Percentiles rank a stretch among this genome's conserved stretches.
Evolutionary conservation across 306 rosid genomes (phyloP).

Genomic region (Lathyrus aphaca): DNA sequence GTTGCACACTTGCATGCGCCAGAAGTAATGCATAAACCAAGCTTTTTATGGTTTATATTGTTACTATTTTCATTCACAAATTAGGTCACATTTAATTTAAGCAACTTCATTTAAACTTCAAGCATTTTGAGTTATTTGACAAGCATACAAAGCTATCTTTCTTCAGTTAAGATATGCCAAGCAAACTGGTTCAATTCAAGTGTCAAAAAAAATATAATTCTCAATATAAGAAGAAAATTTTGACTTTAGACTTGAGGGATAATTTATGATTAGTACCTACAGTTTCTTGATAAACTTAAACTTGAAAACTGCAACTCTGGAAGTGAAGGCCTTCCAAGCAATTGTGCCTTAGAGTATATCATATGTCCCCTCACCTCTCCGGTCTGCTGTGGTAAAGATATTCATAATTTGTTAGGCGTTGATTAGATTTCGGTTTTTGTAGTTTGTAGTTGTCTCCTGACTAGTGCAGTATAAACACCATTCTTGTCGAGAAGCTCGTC

Average conservation of each 20-base stretch:
- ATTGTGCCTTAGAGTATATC: slow-evolving; percentile 24
- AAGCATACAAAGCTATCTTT: slow-evolving; percentile 3
- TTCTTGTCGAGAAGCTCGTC: slow-evolving; percentile 62
- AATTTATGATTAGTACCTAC: too few relatives aligned
- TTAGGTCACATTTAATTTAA: background rate
- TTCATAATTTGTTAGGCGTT: slow-evolving; percentile 2
- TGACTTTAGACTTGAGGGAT: background rate
- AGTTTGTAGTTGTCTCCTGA: slow-evolving; percentile 59
- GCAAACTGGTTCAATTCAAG: slow-evolving; percentile 19
- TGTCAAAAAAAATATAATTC: background rate
- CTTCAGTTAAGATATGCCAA: background rate
- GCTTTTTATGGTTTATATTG: background rate
- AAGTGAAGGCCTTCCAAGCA: too few relatives aligned
- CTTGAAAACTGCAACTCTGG: too few relatives aligned
- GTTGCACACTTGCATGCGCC: background rate
- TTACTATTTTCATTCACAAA: background rate
- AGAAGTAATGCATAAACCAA: background rate
- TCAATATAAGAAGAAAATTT: slow-evolving; percentile 21
- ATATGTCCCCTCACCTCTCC: background rate
- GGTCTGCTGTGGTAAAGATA: slow-evolving; percentile 6
- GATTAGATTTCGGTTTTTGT: slow-evolving; percentile 46
- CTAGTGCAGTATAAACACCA: slow-evolving; percentile 66
- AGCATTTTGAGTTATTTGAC: background rate
- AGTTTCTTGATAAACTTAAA: too few relatives aligned
- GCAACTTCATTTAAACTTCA: background rate